Percentiles rank a stretch among this genome's conserved stretches.
phyloP scores from a whole-genome alignment of 805 yeast genomes.

The Cyberlindnera euphorbiiphila region DNA sequence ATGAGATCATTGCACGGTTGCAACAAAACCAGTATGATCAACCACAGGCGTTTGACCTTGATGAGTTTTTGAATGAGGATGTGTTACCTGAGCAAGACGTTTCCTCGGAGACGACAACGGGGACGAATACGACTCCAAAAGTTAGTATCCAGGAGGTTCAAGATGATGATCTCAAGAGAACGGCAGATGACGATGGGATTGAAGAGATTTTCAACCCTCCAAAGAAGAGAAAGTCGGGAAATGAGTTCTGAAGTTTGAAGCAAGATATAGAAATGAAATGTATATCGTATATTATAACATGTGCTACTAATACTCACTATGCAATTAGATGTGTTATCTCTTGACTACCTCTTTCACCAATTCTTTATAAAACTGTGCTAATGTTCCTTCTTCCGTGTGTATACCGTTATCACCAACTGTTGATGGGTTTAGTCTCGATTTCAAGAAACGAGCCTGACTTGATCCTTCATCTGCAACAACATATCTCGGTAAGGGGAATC shows the following conservation, averaged over 20 bases:
- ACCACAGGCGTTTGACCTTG: slow-evolving; percentile 20
- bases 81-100: slow-evolving; percentile 3
- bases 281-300: no score
- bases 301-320: no score
- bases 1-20: slow-evolving; percentile 23
- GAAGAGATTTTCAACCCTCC: slow-evolving; percentile 14
- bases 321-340: slow-evolving; percentile 1
- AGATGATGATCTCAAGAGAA: slow-evolving; percentile 80
- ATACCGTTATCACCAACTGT: slow-evolving; percentile 4
- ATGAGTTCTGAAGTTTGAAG: not conserved
- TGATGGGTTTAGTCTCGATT: slow-evolving; percentile 83
- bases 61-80: slow-evolving; percentile 25
- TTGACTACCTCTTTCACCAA: slow-evolving; percentile 7
- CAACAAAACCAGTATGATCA: slow-evolving; percentile 15
- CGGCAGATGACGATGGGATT: slow-evolving; percentile 4
- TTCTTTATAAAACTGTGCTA: slow-evolving; percentile 13
- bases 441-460: slow-evolving; percentile 91
- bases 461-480: slow-evolving; percentile 96
- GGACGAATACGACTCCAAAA: not conserved
- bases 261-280: no score
- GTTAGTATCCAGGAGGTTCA: slow-evolving; percentile 43
- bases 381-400: slow-evolving; percentile 18
- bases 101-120: not conserved
- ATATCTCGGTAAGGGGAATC: slow-evolving; percentile 95
- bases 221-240: slow-evolving; percentile 12